These are phyloP conservation scores for Phytopythium litorale DNA, from an alignment of 352 stramenopile species.

Conservation along the genomic window DNA sequence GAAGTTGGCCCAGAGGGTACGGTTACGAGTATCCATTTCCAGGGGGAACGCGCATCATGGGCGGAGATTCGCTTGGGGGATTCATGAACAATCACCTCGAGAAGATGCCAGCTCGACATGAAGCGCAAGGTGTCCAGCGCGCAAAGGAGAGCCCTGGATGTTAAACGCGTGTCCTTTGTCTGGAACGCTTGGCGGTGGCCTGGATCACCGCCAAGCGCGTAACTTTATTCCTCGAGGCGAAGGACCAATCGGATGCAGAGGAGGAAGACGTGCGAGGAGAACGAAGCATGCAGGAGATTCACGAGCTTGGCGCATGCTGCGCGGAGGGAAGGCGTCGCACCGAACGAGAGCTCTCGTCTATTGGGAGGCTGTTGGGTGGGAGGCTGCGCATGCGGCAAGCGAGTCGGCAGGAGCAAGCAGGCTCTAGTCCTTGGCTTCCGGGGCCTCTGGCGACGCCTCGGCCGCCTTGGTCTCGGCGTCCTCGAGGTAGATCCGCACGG, in stretches of 20 bases:
- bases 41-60: background rate
- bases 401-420: background rate
- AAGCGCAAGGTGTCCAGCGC: background rate
- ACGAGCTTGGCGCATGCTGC: background rate
- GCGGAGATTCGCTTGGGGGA: background rate
- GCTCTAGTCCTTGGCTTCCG: background rate
- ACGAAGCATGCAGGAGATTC: background rate
- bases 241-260: background rate
- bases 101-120: background rate
- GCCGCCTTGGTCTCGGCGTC: conserved; percentile 4
- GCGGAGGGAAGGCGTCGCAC: background rate
- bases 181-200: no score
- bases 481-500: conserved; percentile 38
- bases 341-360: background rate
- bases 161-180: background rate
- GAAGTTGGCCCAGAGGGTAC: background rate
- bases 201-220: no score
- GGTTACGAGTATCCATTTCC: background rate
- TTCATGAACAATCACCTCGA: background rate
- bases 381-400: background rate
- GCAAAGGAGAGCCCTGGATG: background rate
- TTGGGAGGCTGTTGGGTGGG: background rate
- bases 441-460: background rate
- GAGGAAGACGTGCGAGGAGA: background rate
- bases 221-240: background rate